Percentiles rank a stretch among this genome's conserved stretches.
Evolutionary conservation across 1,284 basidiomycete species (phyloP).

Genomic region (Fomitopsis pinicola): DNA sequence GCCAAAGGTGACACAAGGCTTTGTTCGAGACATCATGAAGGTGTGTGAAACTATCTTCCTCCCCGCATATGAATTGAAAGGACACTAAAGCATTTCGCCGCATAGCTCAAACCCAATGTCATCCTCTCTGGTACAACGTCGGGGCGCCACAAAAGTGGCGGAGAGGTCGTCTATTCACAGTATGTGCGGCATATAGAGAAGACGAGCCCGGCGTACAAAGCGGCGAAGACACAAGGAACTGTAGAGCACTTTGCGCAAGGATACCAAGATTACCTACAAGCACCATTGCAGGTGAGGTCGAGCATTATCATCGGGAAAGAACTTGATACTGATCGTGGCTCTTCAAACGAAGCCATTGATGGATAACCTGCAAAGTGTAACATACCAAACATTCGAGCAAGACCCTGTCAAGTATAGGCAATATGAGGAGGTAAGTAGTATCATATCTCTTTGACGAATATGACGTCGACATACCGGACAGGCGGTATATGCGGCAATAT

Average conservation of each 20-base stretch:
- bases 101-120: slow-evolving; percentile 75
- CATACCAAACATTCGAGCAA: slow-evolving; percentile 97
- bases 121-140: slow-evolving; percentile 70
- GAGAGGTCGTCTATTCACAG: slow-evolving; percentile 85
- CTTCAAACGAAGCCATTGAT: slow-evolving; percentile 72
- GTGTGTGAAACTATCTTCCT: slow-evolving; percentile 37
- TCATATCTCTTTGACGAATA: slow-evolving; percentile 9
- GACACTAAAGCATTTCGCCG: slow-evolving; percentile 10
- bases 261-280: slow-evolving; percentile 95
- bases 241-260: slow-evolving; percentile 89
- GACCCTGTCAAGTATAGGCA: slow-evolving; percentile 96
- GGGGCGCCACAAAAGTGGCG: slow-evolving; percentile 72
- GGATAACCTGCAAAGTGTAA: slow-evolving; percentile 93
- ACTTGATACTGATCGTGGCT: background rate
- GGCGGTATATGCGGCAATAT: slow-evolving; percentile 81
- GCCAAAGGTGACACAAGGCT: slow-evolving; percentile 86
- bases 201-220: slow-evolving; percentile 60
- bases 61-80: background rate
- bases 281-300: slow-evolving; percentile 75
- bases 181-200: slow-evolving; percentile 85
- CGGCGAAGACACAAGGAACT: slow-evolving; percentile 57
- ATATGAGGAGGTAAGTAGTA: slow-evolving; percentile 78
- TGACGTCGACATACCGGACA: slow-evolving; percentile 26
- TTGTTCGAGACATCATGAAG: slow-evolving; percentile 85
- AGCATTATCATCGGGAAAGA: background rate